Base-by-base conservation (phyloP, 176 grass and related monocot genomes). In the Cenchrus fungigraminus region DNA sequence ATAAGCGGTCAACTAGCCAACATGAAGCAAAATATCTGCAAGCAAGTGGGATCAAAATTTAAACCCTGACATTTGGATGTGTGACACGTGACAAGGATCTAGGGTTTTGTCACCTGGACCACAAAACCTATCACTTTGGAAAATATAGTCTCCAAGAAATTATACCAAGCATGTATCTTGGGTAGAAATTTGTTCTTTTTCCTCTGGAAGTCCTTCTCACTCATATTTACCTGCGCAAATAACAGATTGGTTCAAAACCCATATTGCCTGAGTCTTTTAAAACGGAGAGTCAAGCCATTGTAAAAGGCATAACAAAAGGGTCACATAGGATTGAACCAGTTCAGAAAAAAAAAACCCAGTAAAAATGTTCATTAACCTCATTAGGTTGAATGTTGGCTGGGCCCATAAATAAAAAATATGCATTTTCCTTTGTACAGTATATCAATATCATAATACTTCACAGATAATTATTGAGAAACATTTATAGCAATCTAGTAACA, bases 161-260 rank as follows among this genome's bases (percentile, higher is more conserved):
- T 11, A 59, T 94, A 98, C 96, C 96, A 98, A 43, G 96, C 79
- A 79, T 98, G 96, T 86, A 98, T 98, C 87, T 95, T 98, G 2
- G 96, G 96, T 15, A 98, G 79, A 67, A 98, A 98, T 65, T 98
- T 98, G 91, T 98, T 98, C 86, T 98, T 98, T 89, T 94, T 98
- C 78, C 96, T 89, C 89, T 95, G 93, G 80, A 94, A 98, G 58
- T 98, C 93, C 88, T 86, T 98, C 84, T 98, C 96, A 89, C 92
- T 98, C 96, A 98, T 95, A 66, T 98, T 98, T 71, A 98, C 96
- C 96, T 98, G 81, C 54, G 94, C 79, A 90, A 80, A 79, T 59
- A 90, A 61, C n/a, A 67, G 17, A 82, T 1, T 54, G 64, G 9
- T 77, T 61, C 44, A 51, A 84, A 64, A 8, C 66, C 61, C 76